phyloP scores from a whole-genome alignment of 2,329 filamentous ascomycete species.

The Orbilia blumenaviensis region DNA sequence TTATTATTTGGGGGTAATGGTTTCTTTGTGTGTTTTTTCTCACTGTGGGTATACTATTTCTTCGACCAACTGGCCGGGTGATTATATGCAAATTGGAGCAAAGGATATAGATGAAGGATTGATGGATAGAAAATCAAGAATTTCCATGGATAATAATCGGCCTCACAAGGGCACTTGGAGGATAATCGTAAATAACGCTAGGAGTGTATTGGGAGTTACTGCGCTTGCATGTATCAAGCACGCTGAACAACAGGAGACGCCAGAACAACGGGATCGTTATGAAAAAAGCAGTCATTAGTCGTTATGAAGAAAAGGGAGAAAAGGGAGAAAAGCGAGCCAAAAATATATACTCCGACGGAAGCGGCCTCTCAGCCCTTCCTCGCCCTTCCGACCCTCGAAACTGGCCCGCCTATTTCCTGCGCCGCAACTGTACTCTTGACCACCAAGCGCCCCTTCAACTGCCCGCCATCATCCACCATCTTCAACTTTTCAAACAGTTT shows the following conservation, averaged over 20 bases:
- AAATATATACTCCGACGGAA: too few relatives aligned
- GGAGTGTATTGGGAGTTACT: neutral
- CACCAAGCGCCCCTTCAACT: slow-evolving; percentile 45
- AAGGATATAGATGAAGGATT: slow-evolving; percentile 2
- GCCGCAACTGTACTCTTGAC: slow-evolving; percentile 45
- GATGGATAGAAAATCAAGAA: neutral
- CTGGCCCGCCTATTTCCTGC: slow-evolving; percentile 33
- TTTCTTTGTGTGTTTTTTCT: neutral
- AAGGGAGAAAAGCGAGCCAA: neutral
- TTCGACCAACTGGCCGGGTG: neutral
- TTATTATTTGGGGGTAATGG: neutral
- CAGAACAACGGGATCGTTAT: neutral
- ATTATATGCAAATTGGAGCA: neutral
- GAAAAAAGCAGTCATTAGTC: neutral
- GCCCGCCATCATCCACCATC: slow-evolving; percentile 36
- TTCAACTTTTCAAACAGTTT: slow-evolving; percentile 50
- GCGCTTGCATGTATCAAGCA: neutral
- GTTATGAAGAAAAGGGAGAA: neutral
- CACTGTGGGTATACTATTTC: neutral
- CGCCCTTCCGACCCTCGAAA: slow-evolving; percentile 2
- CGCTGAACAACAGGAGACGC: neutral
- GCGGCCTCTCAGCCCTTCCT: neutral
- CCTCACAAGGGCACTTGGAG: neutral
- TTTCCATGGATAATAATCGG: neutral
- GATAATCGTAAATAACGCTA: neutral